Evolutionary conservation across 768 basidiomycete genomes (phyloP).

Genomic region (Tricholoma matsutake): DNA sequence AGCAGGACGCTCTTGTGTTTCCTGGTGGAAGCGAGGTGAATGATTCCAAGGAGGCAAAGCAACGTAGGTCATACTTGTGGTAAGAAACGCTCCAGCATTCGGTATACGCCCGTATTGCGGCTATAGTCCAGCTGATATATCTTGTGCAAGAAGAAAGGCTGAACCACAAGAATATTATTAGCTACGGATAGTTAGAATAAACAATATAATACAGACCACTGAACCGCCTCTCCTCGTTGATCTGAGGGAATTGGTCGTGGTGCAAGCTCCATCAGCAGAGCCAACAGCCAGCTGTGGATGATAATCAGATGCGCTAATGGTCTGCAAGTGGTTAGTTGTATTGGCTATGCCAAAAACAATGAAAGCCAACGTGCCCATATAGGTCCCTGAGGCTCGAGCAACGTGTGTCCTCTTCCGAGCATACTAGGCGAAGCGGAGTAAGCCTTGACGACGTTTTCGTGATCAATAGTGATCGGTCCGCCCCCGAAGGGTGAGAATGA

Average conservation of each 20-base stretch:
- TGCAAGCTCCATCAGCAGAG: constrained; percentile 78
- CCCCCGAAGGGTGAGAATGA: constrained; percentile 67
- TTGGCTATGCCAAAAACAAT: not conserved
- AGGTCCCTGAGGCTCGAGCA: constrained; percentile 75
- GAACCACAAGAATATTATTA: constrained; percentile 1
- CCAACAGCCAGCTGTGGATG: constrained; percentile 85
- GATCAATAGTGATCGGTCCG: constrained; percentile 75
- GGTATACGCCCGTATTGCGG: constrained; percentile 65
- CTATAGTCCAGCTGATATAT: constrained; percentile 89
- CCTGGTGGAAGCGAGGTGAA: constrained; percentile 6
- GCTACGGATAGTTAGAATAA: not conserved
- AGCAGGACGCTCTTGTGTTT: constrained; percentile 18
- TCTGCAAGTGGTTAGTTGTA: constrained; percentile 38
- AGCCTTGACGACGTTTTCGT: constrained; percentile 76
- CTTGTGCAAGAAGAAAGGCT: constrained; percentile 78
- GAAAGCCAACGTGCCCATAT: constrained; percentile 63
- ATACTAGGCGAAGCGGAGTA: constrained; percentile 70
- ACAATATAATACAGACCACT: constrained; percentile 49
- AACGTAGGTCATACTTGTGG: constrained; percentile 51
- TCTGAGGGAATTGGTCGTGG: constrained; percentile 68
- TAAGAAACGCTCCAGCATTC: constrained; percentile 86
- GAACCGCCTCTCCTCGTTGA: constrained; percentile 67
- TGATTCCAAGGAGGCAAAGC: not conserved
- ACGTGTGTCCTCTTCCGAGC: constrained; percentile 67
- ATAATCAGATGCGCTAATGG: constrained; percentile 71